These are phyloP conservation scores for Globisporangium iwayamae DNA, from an alignment of 352 stramenopile genomes.

Conservation along the genomic window DNA sequence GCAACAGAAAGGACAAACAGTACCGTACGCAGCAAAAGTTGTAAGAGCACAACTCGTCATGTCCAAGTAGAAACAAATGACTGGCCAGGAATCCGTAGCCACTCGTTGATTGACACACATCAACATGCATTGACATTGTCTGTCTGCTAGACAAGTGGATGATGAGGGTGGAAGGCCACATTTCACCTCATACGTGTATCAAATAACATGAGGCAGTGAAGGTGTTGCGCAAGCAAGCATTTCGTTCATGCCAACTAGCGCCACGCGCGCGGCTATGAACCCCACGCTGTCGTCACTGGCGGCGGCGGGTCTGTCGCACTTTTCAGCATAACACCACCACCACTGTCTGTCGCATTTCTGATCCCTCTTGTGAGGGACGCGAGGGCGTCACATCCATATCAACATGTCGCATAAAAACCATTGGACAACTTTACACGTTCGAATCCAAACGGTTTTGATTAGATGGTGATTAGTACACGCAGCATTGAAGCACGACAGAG, in stretches of 20 bases:
- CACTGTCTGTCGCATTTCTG: conserved; percentile 6
- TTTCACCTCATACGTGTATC: too few species aligned
- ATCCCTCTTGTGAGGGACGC: background rate
- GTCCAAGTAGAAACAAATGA: background rate
- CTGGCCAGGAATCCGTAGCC: background rate
- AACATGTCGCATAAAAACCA: too few species aligned
- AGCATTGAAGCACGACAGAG: too few species aligned
- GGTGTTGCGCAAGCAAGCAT: background rate
- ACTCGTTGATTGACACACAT: background rate
- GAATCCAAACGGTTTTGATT: too few species aligned
- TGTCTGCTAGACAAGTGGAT: too few species aligned
- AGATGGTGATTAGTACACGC: too few species aligned
- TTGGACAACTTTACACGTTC: too few species aligned
- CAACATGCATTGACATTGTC: background rate
- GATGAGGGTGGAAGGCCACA: too few species aligned
- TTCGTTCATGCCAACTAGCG: background rate
- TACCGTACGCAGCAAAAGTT: background rate
- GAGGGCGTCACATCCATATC: background rate
- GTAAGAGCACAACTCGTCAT: too few species aligned
- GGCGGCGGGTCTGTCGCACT: background rate
- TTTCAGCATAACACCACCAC: background rate
- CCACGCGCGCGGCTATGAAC: background rate
- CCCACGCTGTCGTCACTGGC: background rate
- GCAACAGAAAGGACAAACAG: background rate
- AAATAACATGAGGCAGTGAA: background rate